phyloP scores from a whole-genome alignment of 495 filamentous ascomycete genomes.

The Lasiosphaeriaceae sp. region DNA sequence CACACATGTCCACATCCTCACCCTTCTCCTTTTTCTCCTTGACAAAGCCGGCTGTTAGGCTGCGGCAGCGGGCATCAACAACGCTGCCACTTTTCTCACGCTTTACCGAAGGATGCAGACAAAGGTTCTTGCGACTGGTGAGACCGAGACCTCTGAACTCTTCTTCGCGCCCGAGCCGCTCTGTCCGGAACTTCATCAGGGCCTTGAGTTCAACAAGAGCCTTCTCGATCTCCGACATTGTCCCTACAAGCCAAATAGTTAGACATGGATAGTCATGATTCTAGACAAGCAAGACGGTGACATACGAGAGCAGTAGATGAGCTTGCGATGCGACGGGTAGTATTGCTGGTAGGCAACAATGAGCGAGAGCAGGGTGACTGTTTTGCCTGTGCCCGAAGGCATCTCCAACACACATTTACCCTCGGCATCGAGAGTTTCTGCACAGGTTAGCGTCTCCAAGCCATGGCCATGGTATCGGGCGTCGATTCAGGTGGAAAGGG shows the following conservation, averaged over 20 bases:
- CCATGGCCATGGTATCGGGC: background rate
- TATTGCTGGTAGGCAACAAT: constrained; percentile 95
- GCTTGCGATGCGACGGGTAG: constrained; percentile 84
- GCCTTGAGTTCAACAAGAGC: constrained; percentile 86
- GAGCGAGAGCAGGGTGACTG: constrained; percentile 87
- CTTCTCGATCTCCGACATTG: constrained; percentile 95
- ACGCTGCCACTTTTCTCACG: constrained; percentile 90
- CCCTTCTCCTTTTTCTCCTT: constrained; percentile 94
- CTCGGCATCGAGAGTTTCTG: constrained; percentile 82
- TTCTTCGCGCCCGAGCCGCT: constrained; percentile 82
- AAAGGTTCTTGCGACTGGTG: constrained; percentile 96
- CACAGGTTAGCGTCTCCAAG: background rate
- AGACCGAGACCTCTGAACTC: constrained; percentile 90
- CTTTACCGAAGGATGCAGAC: constrained; percentile 91
- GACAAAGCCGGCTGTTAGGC: constrained; percentile 92
- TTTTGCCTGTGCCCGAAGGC: constrained; percentile 99
- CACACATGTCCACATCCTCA: constrained; percentile 88
- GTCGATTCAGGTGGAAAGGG: background rate
- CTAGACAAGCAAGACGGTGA: constrained; percentile 5
- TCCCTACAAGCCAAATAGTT: constrained; percentile 38
- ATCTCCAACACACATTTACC: constrained; percentile 99
- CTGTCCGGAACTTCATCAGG: constrained; percentile 87
- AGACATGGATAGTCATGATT: background rate
- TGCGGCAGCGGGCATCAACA: constrained; percentile 92
- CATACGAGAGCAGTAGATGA: constrained; percentile 96